Evolutionary conservation across 768 basidiomycete species (phyloP), one percentile per base, ranked within the genome.

Genomic region (Zangia roseola): DNA sequence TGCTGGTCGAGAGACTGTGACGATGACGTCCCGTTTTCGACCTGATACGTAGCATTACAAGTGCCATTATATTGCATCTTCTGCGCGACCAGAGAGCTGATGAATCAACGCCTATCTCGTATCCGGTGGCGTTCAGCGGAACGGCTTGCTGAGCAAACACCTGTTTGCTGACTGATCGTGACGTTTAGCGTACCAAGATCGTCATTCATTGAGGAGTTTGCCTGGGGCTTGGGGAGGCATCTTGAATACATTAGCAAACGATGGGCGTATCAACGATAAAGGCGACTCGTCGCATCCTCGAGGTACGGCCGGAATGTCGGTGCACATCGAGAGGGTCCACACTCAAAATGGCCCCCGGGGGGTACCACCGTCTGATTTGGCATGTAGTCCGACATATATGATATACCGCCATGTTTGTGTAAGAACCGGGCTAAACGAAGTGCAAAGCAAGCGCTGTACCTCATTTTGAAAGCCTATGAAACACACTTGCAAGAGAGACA

Each of bases 291-390:
- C 7, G 38, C 65, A 17, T 80, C 78, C 35, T 70, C 64, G 2
- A 80, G 69, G 61, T 77, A 80, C 2, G 78, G 78, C 30, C 71
- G 70, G 38, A 78, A 69, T 7, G 60, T 72, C 2, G 77, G 78
- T 1, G 72, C 65, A 50, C 78, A 80, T 37, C 74, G 72, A 78
- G 66, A 9, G 78, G 72, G 7, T 54, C 53, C 3, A 57, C 17
- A 5, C 7, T 66, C 63, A 48, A 80, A 80, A 43, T 72, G 67
- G 2, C 78, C 77, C 1, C 74, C 77, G 0, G 79, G 77, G 1
- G 71, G 70, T 16, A 74, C 69, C 6, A 74, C 62, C 2, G 73
- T 67, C 45, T 74, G 62, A 20, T 67, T 66, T 7, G 65, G 28
- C 67, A 73, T 73, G 56, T 64, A 80, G 53, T 78, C 71, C 60